Percentiles rank a stretch among this genome's conserved stretches.
These are phyloP conservation scores for Populus hybrid DNA, from an alignment of 441 rosid genomes.

Conservation along the genomic window DNA sequence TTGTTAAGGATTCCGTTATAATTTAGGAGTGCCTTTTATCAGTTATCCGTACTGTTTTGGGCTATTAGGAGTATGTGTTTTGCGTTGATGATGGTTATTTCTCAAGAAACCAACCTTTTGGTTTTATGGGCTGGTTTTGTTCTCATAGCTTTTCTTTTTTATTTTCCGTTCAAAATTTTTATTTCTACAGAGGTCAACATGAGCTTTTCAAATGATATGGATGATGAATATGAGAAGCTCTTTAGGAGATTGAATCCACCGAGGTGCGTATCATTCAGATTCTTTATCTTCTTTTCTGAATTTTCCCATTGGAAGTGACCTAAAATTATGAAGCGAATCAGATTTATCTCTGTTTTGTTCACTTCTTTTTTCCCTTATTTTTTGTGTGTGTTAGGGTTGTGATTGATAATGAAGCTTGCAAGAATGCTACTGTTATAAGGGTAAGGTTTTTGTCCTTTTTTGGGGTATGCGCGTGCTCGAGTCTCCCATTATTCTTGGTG, in stretches of 20 bases:
- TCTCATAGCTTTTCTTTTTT: background rate
- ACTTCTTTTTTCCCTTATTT: background rate
- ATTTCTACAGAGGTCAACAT: conserved; percentile 44
- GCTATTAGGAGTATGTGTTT: conserved; percentile 15
- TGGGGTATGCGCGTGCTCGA: background rate
- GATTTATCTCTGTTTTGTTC: background rate
- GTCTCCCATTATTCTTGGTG: conserved; percentile 9
- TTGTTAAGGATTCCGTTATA: conserved; percentile 1
- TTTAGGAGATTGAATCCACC: conserved; percentile 86
- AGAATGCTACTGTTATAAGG: conserved; percentile 64
- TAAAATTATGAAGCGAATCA: background rate
- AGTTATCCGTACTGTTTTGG: background rate
- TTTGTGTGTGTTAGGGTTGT: conserved; percentile 47
- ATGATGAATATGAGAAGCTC: conserved; percentile 78
- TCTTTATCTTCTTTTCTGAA: conserved; percentile 2
- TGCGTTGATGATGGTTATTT: background rate
- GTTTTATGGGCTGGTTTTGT: conserved; percentile 24
- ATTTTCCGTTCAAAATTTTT: too few relatives aligned
- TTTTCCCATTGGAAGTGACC: background rate
- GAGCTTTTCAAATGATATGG: conserved; percentile 64
- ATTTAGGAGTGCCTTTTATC: conserved; percentile 5
- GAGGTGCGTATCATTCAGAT: conserved; percentile 35
- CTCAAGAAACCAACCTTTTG: background rate
- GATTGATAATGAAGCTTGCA: conserved; percentile 48
- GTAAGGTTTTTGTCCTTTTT: conserved; percentile 29